Base-by-base conservation (phyloP, 2,329 filamentous ascomycete species). In the Sclerotinia nivalis region DNA sequence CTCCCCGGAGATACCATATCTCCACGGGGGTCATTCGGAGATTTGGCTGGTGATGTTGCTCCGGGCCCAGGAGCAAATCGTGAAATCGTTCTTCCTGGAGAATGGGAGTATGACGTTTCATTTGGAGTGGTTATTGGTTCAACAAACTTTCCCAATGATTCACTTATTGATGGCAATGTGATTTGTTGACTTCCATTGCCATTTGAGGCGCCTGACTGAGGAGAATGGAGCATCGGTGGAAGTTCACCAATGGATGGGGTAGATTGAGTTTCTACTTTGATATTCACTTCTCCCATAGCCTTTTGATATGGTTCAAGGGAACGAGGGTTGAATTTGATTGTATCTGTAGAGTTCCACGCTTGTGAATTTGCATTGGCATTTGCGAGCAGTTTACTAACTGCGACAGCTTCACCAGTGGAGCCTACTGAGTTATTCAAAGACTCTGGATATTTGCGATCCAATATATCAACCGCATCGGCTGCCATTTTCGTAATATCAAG, bases 1-100 rank as follows among this genome's bases (percentile, higher is more conserved):
- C 73, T 71, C 28, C 75, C 71, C n/a, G 77, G 77, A 12, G 77
- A 78, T 78, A 82, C 74, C 76, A 83, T 66, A 78, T 81, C 73
- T 82, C 86, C 69, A 84, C 85, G 69, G 75, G 77, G 69, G 56
- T 76, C 75, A 65, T 70, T 75, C 55, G 77, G 77, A 37, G 76
- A 78, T 55, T 75, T 76, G 20, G 75, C 73, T n/a, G 77, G 76
- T 12, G 77, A 78, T 37, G 71, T 72, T 69, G 76, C 75, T 52
- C 72, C 71, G 45, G 74, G 71, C 2, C 73, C 66, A 52, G 74
- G 52, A 40, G 72, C 40, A 56, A 77, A 77, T 60, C 72, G 58
- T 20, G 73, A 73, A 5, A 72, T 72, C 58, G 72, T 68, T 66
- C 75, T 71, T 20, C 66, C 66, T 31, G 77, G 77, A 28, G 77